phyloP scores from a whole-genome alignment of 805 yeast genomes.

The Saccharomycopsis schoenii region DNA sequence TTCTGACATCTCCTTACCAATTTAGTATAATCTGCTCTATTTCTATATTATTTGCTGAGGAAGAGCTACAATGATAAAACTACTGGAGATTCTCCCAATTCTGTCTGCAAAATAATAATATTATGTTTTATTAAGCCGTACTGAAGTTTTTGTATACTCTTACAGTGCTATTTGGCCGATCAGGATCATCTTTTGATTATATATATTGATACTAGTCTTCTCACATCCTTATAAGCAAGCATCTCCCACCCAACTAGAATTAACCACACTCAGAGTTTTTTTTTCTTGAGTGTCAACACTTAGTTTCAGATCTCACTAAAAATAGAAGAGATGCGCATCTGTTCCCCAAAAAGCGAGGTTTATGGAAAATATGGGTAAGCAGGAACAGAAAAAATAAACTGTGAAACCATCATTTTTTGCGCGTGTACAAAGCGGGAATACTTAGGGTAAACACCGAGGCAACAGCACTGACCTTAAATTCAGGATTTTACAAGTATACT shows the following conservation, averaged over 20 bases:
- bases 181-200: not conserved
- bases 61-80: no score
- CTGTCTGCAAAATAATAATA: not conserved
- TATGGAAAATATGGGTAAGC: not conserved
- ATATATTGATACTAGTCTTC: not conserved
- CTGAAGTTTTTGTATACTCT: not conserved
- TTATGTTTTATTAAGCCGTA: not conserved
- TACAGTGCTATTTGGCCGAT: not conserved
- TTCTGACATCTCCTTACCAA: not conserved
- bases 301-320: not conserved
- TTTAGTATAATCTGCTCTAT: not conserved
- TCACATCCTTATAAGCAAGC: not conserved
- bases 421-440: no score
- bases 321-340: conserved; percentile 1
- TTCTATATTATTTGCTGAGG: not conserved
- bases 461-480: no score
- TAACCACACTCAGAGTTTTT: not conserved
- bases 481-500: no score
- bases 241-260: not conserved
- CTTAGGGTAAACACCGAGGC: no score
- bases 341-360: not conserved
- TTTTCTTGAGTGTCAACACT: not conserved
- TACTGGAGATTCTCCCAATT: no score
- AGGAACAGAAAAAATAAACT: not conserved
- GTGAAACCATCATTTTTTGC: not conserved